Base-by-base conservation (phyloP, 805 yeast species). In the Saccharomycopsis selenospora region DNA sequence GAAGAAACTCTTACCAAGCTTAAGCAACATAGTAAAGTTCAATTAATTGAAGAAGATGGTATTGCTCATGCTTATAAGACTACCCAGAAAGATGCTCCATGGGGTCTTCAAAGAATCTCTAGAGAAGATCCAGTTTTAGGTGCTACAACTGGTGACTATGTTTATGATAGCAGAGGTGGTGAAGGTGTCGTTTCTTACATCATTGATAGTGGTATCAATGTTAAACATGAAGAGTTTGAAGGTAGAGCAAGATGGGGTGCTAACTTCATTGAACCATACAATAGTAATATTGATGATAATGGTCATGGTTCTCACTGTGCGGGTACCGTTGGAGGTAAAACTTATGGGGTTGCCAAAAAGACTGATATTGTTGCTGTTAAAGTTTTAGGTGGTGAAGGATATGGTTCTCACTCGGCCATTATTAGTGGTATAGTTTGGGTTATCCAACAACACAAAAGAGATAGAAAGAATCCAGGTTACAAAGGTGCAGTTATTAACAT, bases 241-340 rank as follows among this genome's bases (percentile, higher is more conserved):
- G 90, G 89, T 41, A 79, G 96, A 68, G 95, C 95, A 42, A 63
- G 62, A 30, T 86, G 95, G 95, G 96, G 95, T 56, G 73, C 80
- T 45, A 86, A 95, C 49, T 72, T 85, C 56, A 93, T 93, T 56
- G 57, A 66, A n/a, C n/a, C n/a, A n/a, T n/a, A n/a, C 46, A 82
- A 81, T 59, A 87, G 80, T 57, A 73, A 73, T 47, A 87, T 81
- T 57, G 96, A 89, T 63, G 93, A 87, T 46, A 83, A 85, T 59
- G 97, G 96, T 46, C 97, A 89, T 66, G 97, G 97, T 59, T 86
- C 96, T 42, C 96, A 89, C 62, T 86, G 95, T 70, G 96, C 96
- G 13, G 96, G 96, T 67, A 87, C 93, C 30, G 85, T 89, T 58
- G 96, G 82, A 43, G 85, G 93, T 22, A 71, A 72, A 53, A 69